A percentile compares a stretch with the other conserved stretches of the same genome.
phyloP scores from a whole-genome alignment of 345 rosid species.

The Populus euphratica region DNA sequence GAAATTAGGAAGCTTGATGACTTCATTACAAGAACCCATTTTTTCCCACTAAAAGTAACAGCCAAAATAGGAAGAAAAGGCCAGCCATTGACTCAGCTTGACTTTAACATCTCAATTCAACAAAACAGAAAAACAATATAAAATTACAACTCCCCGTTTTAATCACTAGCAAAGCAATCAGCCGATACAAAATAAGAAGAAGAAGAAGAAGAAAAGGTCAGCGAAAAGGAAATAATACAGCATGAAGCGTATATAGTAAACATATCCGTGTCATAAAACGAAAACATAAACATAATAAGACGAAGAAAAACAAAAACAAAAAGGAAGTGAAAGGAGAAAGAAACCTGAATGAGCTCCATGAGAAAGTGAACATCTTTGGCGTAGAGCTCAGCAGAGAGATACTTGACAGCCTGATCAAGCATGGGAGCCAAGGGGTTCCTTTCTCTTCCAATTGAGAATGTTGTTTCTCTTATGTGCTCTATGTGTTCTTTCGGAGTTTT shows the following conservation, averaged over 20 bases:
- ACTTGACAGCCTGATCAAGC: conserved; percentile 57
- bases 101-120: neutral
- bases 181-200: neutral
- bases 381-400: conserved; percentile 68
- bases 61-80: neutral
- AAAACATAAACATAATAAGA: neutral
- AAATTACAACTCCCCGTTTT: neutral
- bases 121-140: too few relatives aligned
- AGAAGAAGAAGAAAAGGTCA: neutral
- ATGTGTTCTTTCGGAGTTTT: conserved; percentile 41
- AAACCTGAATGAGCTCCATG: conserved; percentile 72
- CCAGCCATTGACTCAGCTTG: neutral
- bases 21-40: neutral
- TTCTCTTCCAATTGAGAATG: conserved; percentile 58
- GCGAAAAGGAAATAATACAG: neutral
- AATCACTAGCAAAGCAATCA: neutral
- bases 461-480: conserved; percentile 37
- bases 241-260: neutral
- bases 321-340: neutral
- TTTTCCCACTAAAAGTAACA: neutral
- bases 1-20: neutral
- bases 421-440: conserved; percentile 46
- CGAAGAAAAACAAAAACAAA: neutral
- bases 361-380: conserved; percentile 65
- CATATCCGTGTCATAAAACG: neutral